A percentile compares a stretch with the other conserved stretches of the same genome.
These are phyloP conservation scores for Arthrocladium fulminans DNA, from an alignment of 2,329 filamentous ascomycete genomes.

Conservation along the genomic window DNA sequence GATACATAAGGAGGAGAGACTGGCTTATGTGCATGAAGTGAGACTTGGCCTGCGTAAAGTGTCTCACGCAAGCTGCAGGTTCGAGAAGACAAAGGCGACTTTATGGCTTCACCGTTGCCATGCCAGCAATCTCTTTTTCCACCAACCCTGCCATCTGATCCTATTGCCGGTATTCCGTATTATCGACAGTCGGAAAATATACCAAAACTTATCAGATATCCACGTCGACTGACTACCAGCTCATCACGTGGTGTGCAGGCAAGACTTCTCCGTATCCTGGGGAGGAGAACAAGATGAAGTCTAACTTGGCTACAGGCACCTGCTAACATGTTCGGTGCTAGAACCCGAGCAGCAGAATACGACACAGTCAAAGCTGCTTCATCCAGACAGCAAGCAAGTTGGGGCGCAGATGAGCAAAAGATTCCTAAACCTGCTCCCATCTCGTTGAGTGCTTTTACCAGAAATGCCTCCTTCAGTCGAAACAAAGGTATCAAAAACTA, in stretches of 20 bases:
- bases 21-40: neutral
- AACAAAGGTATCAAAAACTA: conserved; percentile 23
- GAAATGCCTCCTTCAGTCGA: conserved; percentile 15
- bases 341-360: conserved; percentile 22
- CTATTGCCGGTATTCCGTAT: conserved; percentile 1
- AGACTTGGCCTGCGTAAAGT: neutral
- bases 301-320: neutral
- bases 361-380: conserved; percentile 20
- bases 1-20: neutral
- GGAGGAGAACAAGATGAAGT: neutral
- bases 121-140: neutral
- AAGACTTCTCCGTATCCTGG: neutral
- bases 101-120: neutral
- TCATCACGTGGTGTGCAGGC: neutral
- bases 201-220: neutral
- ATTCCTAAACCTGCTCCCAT: conserved; percentile 19
- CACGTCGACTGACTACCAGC: neutral
- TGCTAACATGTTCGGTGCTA: conserved; percentile 19
- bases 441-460: conserved; percentile 21
- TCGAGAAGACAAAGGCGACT: neutral
- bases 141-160: neutral
- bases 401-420: conserved; percentile 21
- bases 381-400: conserved; percentile 19
- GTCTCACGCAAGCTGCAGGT: neutral
- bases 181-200: conserved; percentile 2